Evolutionary conservation across 257 asterid species (phyloP).

Genomic region (Nicotiana noctiflora): DNA sequence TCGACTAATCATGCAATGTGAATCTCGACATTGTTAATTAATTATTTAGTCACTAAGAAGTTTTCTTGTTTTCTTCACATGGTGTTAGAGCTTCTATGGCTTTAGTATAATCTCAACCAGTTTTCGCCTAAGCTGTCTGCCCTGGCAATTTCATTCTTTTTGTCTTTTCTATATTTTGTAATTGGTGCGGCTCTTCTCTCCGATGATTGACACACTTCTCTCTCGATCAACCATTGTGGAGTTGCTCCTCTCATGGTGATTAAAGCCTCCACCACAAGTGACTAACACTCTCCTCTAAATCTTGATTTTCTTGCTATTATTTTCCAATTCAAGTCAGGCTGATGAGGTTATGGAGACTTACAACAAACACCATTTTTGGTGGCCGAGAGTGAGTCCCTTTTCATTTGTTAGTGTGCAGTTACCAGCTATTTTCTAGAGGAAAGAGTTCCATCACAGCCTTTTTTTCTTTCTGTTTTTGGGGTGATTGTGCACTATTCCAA

Average conservation of each 20-base stretch:
- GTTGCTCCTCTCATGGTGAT: neutral
- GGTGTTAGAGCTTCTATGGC: no score
- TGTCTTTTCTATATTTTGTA: neutral
- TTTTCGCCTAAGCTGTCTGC: no score
- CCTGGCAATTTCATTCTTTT: no score
- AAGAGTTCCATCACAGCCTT: neutral
- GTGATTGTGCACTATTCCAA: neutral
- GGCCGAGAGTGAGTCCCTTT: neutral
- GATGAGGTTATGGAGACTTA: neutral
- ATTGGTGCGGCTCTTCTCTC: neutral
- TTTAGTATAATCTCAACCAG: no score
- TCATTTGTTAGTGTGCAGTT: neutral
- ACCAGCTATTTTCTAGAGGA: neutral
- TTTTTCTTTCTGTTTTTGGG: neutral
- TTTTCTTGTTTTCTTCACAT: no score
- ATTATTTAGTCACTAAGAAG: no score
- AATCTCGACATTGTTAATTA: neutral
- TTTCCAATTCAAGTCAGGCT: neutral
- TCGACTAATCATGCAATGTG: neutral
- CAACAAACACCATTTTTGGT: neutral
- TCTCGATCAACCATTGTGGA: neutral
- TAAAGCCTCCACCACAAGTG: neutral
- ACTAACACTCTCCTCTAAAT: neutral
- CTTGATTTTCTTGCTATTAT: neutral
- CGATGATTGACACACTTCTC: neutral